These are phyloP conservation scores for Hippophae gyantsensis DNA, from an alignment of 306 rosid species.

Conservation along the genomic window DNA sequence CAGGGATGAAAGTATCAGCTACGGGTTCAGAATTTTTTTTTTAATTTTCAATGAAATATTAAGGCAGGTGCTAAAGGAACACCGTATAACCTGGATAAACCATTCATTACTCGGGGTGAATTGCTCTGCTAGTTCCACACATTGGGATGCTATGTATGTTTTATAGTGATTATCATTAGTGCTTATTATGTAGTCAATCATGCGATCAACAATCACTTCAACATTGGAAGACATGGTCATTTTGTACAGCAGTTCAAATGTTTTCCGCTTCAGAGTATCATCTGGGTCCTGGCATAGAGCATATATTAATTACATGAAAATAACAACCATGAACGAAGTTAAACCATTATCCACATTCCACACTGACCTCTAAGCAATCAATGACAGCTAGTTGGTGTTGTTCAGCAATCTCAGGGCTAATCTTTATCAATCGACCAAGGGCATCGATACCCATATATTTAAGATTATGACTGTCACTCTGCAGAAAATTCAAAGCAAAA, in stretches of 20 bases:
- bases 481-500: constrained; percentile 16
- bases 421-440: constrained; percentile 80
- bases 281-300: constrained; percentile 76
- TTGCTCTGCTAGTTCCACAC: constrained; percentile 95
- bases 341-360: background rate
- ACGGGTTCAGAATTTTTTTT: background rate
- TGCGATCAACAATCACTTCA: constrained; percentile 93
- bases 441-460: constrained; percentile 98
- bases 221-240: constrained; percentile 98
- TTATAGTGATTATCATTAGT: constrained; percentile 82
- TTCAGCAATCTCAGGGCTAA: constrained; percentile 84
- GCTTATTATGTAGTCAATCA: constrained; percentile 88
- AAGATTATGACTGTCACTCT: constrained; percentile 97
- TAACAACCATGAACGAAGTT: constrained; percentile 1
- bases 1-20: constrained; percentile 4
- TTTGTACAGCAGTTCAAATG: constrained; percentile 75
- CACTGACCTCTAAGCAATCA: constrained; percentile 89
- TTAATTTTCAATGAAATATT: background rate
- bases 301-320: constrained; percentile 11
- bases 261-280: constrained; percentile 90
- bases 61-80: background rate
- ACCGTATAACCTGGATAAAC: constrained; percentile 77
- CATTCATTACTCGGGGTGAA: constrained; percentile 96
- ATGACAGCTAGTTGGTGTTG: constrained; percentile 96
- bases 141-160: constrained; percentile 88